Evolutionary conservation across 768 basidiomycete genomes (phyloP), one percentile per base, ranked within the genome.

Genomic region (Pleurotus salmoneostramineus): DNA sequence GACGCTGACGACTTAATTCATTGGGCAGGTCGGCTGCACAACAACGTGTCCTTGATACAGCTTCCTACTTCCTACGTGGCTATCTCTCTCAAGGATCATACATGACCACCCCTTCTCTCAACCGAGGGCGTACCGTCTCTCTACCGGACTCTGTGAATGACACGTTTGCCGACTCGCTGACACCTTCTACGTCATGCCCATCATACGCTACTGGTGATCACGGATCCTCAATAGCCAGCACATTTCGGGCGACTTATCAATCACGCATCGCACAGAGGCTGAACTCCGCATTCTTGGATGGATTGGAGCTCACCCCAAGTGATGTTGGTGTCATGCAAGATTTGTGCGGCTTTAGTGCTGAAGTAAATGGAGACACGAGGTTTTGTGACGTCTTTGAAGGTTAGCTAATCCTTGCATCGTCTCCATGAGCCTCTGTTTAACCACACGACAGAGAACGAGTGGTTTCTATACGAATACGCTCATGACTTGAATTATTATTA

Each of bases 401-500:
- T 3, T 32, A 10, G 12, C 36, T 50, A 3, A 27, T 12, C 56
- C 58, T 47, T 40, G 35, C 44, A 15, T 12, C 51, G 11, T 2
- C 21, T 57, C 6, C 7, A 45, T 42, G 27, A 31, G 6, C 21
- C 21, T 8, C 32, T 1, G 54, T 44, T 5, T 35, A 12, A 12
- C 15, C 47, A 40, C 5, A 35, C 48, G 6, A 8, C 42, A 76
- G 75, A 70, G 6, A 61, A 61, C 5, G 77, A 79, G 62, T 77
- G 77, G 77, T 60, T 73, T 6, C 66, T 75, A 43, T 79, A 77
- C 48, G 77, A 79, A 60, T 78, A 79, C 55, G 76, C 76, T 2
- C 61, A 74, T 43, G 77, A 79, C 58, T 65, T 79, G 48, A 77
- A 76, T 60, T 79, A 79, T 50, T 78, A 77, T 61, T 78, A 77